Conservation (phyloP, 2,329 filamentous ascomycete genomes). For the Saccharata proteae region DNA sequence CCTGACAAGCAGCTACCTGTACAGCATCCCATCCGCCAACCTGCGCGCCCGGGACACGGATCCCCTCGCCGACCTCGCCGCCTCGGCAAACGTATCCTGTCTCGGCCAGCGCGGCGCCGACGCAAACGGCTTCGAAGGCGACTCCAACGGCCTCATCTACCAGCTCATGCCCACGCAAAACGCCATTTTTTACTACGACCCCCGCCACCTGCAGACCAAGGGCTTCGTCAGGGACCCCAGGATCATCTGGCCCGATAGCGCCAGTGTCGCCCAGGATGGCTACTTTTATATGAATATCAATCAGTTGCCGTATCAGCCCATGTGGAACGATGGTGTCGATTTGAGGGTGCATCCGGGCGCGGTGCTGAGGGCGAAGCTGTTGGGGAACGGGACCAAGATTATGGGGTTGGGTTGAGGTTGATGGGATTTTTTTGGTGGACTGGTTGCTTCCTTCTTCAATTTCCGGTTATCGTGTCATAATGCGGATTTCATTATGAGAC, state of each 20-base stretch:
- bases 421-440: too few relatives aligned
- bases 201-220: constrained; percentile 28
- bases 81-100: constrained; percentile 34
- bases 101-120: constrained; percentile 36
- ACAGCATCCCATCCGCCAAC: constrained; percentile 30
- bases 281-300: constrained; percentile 40
- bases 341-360: constrained; percentile 30
- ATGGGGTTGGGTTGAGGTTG: constrained; percentile 9
- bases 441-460: too few relatives aligned
- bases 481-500: too few relatives aligned
- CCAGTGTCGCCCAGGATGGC: constrained; percentile 13
- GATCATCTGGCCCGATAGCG: constrained; percentile 38
- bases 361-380: constrained; percentile 32
- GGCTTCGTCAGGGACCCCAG: constrained; percentile 34
- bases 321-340: constrained; percentile 37
- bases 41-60: constrained; percentile 30
- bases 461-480: too few relatives aligned
- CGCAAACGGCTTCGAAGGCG: constrained; percentile 39
- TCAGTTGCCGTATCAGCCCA: constrained; percentile 35
- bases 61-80: constrained; percentile 28
- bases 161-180: constrained; percentile 37
- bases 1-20: constrained; percentile 31
- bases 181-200: constrained; percentile 32
- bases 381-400: constrained; percentile 29
- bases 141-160: constrained; percentile 37